Conservation (phyloP, 306 rosid genomes). For the Fragaria iinumae region DNA sequence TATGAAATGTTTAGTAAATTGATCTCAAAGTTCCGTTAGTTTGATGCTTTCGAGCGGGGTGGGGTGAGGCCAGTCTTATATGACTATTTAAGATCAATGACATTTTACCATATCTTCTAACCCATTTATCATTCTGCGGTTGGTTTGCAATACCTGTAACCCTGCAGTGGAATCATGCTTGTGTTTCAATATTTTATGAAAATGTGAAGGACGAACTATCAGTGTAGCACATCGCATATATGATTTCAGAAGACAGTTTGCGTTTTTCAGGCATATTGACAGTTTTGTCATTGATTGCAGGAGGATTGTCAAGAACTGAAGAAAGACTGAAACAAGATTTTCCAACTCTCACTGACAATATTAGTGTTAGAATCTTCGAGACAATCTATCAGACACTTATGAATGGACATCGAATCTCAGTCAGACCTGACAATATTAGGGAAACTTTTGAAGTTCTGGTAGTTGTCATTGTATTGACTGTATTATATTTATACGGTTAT, state of each 20-base stretch:
- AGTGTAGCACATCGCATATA: background rate
- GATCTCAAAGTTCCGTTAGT: background rate
- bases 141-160: background rate
- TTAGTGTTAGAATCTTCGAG: background rate
- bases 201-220: background rate
- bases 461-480: background rate
- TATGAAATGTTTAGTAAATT: background rate
- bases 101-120: background rate
- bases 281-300: slow-evolving; percentile 11
- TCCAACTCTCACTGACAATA: slow-evolving; percentile 3
- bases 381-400: background rate
- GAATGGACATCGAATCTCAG: background rate
- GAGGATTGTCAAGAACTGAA: slow-evolving; percentile 27
- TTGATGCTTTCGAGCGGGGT: background rate
- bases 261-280: background rate
- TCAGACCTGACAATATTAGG: background rate
- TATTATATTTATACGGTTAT: background rate
- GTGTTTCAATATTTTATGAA: background rate
- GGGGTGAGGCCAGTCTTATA: background rate
- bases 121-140: slow-evolving; percentile 4
- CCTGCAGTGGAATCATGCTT: background rate
- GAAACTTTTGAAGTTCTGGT: background rate
- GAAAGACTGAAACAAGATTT: slow-evolving; percentile 6
- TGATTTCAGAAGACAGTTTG: background rate
- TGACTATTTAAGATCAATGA: background rate